These are phyloP conservation scores for Schwanniomyces yamadae DNA, from an alignment of 805 yeast species.

Conservation along the genomic window DNA sequence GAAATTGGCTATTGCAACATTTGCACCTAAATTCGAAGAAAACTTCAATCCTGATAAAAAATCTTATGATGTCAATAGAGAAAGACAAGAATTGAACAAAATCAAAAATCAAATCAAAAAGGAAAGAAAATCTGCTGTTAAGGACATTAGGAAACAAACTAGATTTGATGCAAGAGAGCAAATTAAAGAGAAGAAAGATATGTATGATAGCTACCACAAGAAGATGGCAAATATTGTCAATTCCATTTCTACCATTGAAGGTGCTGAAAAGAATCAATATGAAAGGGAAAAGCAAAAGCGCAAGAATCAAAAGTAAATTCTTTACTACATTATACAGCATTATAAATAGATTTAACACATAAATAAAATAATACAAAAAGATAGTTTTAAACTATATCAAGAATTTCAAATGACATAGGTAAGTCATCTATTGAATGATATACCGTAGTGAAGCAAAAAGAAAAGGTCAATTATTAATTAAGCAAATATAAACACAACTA, in stretches of 20 bases:
- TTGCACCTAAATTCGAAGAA: conserved; percentile 91
- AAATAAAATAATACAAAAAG: too few relatives aligned
- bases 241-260: conserved; percentile 88
- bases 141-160: conserved; percentile 87
- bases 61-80: conserved; percentile 80
- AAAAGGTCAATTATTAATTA: too few relatives aligned
- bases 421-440: too few relatives aligned
- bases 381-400: too few relatives aligned
- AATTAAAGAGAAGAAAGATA: conserved; percentile 71
- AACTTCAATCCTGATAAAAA: conserved; percentile 94
- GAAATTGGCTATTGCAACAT: conserved; percentile 79
- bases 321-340: too few relatives aligned
- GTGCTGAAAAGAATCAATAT: conserved; percentile 89
- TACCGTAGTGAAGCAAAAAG: too few relatives aligned
- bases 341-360: too few relatives aligned
- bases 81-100: conserved; percentile 80
- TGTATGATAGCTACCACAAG: conserved; percentile 77
- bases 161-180: conserved; percentile 85
- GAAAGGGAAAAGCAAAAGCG: conserved; percentile 79
- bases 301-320: conserved; percentile 32
- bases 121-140: conserved; percentile 83
- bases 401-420: too few relatives aligned
- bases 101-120: conserved; percentile 83
- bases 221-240: conserved; percentile 87
- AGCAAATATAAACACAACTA: too few relatives aligned